Conservation (phyloP, 371 early-diverging fungal genomes). For the Apophysomyces trapeziformis region DNA sequence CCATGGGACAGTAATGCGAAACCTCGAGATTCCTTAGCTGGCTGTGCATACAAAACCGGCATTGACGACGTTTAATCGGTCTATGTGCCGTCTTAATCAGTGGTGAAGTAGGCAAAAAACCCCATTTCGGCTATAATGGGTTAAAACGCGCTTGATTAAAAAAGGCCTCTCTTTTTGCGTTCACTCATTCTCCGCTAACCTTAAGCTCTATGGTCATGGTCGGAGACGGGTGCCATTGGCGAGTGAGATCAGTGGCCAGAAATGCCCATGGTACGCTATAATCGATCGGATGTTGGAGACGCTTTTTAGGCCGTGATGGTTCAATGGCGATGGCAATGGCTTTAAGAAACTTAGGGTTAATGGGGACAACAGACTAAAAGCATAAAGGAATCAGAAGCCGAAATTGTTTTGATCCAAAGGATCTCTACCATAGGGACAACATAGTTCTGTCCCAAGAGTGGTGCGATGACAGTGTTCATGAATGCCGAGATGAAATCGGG, state of each 20-base stretch:
- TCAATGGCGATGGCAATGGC: conserved; percentile 25
- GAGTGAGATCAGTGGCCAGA: conserved; percentile 40
- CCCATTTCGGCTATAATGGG: conserved; percentile 63
- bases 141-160: no score
- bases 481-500: conserved; percentile 30
- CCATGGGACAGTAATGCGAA: conserved; percentile 58
- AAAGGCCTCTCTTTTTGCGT: background rate
- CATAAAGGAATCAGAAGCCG: background rate
- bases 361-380: conserved; percentile 28
- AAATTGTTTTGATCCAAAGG: background rate
- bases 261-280: conserved; percentile 24
- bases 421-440: conserved; percentile 35
- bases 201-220: conserved; percentile 47
- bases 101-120: conserved; percentile 51
- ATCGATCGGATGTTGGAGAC: conserved; percentile 25
- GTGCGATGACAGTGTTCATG: conserved; percentile 28
- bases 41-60: conserved; percentile 67
- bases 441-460: conserved; percentile 47
- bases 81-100: conserved; percentile 20
- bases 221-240: conserved; percentile 11
- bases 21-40: conserved; percentile 27
- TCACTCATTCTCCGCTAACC: conserved; percentile 28
- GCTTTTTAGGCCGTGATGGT: conserved; percentile 22
- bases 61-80: conserved; percentile 37
- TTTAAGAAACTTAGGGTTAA: conserved; percentile 28